Evolutionary conservation across 2,329 filamentous ascomycete genomes (phyloP).

Genomic region (Fusarium sp.): DNA sequence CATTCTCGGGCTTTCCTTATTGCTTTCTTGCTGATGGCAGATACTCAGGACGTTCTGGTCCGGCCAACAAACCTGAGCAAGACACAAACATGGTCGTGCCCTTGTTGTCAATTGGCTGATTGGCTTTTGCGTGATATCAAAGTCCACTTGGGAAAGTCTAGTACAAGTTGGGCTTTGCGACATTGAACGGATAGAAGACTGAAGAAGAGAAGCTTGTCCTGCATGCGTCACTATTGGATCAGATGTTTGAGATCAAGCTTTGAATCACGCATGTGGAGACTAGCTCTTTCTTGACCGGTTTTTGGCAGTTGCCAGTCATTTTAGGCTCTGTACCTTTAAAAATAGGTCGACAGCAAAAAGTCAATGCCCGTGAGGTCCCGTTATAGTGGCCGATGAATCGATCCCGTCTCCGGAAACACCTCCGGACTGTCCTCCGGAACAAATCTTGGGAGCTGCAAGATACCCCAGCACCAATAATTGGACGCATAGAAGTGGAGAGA

Average conservation of each 20-base stretch:
- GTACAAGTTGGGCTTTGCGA: constrained; percentile 10
- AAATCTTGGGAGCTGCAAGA: constrained; percentile 20
- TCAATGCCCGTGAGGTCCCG: constrained; percentile 2
- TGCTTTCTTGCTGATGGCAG: not conserved
- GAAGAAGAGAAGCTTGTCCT: constrained; percentile 15
- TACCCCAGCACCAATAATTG: constrained; percentile 7
- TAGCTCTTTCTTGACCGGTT: not conserved
- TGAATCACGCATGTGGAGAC: constrained; percentile 18
- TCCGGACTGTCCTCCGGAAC: constrained; percentile 37
- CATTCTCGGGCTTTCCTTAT: constrained; percentile 13
- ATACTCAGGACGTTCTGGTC: constrained; percentile 36
- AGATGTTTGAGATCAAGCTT: constrained; percentile 15
- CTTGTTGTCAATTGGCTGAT: constrained; percentile 31
- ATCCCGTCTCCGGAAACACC: constrained; percentile 35
- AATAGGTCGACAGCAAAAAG: not conserved
- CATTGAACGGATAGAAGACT: constrained; percentile 4
- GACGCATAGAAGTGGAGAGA: constrained; percentile 32
- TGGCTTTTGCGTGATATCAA: constrained; percentile 11
- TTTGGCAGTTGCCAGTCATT: not conserved
- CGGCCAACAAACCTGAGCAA: constrained; percentile 39
- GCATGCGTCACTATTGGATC: constrained; percentile 35
- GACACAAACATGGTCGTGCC: constrained; percentile 37
- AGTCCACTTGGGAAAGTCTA: constrained; percentile 33
- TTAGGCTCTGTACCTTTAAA: constrained; percentile 1
- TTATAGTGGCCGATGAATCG: constrained; percentile 29